phyloP scores from a whole-genome alignment of 164 flowering plant species.

The Brasenia schreberi region DNA sequence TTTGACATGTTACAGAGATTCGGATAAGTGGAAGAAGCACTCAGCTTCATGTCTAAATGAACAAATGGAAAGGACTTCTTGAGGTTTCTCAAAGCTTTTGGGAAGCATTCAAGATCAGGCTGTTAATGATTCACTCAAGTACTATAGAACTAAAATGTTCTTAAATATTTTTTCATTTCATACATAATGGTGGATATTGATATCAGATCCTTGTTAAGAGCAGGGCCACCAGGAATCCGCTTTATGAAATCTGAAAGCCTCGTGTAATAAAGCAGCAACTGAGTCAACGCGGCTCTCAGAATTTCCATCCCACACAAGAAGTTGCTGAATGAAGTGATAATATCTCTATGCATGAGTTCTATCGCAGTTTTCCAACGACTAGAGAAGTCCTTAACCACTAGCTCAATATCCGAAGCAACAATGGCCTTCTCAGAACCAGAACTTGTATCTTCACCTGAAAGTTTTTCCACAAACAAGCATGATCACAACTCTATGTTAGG shows the following conservation, averaged over 20 bases:
- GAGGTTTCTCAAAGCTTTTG: too few relatives aligned
- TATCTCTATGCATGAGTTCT: constrained; percentile 97
- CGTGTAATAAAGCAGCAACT: constrained; percentile 88
- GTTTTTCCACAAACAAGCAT: too few relatives aligned
- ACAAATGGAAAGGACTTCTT: too few relatives aligned
- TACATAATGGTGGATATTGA: constrained; percentile 89
- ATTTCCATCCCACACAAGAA: constrained; percentile 98
- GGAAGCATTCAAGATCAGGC: too few relatives aligned
- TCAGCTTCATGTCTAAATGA: too few relatives aligned
- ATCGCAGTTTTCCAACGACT: constrained; percentile 93
- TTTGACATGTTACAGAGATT: too few relatives aligned
- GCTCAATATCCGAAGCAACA: constrained; percentile 72
- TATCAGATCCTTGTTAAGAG: constrained; percentile 80
- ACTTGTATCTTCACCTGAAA: constrained; percentile 67
- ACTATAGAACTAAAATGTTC: constrained; percentile 31
- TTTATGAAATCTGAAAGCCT: constrained; percentile 88
- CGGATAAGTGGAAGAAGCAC: too few relatives aligned
- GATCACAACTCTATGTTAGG: too few relatives aligned
- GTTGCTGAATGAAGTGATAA: constrained; percentile 94
- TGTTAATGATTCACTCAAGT: too few relatives aligned
- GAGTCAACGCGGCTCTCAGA: constrained; percentile 88
- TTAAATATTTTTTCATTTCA: constrained; percentile 82
- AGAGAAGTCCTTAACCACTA: constrained; percentile 86
- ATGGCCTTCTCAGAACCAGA: constrained; percentile 49
- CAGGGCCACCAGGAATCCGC: constrained; percentile 59